A percentile compares a stretch with the other conserved stretches of the same genome.
These are phyloP conservation scores for Wickerhamiella spandovensis DNA, from an alignment of 805 yeast species.

Conservation along the genomic window DNA sequence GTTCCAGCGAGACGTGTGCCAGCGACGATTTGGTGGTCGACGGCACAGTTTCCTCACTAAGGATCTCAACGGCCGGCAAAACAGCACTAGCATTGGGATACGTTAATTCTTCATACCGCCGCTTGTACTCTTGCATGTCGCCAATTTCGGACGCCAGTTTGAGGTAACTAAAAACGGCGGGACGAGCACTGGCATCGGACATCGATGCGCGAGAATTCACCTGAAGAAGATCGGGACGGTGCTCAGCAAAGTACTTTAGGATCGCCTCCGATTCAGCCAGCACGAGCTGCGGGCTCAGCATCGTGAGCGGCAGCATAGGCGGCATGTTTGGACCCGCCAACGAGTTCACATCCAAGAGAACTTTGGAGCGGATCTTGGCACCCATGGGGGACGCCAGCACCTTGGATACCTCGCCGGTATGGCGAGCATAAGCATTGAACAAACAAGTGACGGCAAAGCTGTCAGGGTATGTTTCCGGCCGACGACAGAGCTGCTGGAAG, in stretches of 20 bases:
- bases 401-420: conserved; percentile 19
- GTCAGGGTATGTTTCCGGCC: conserved; percentile 19
- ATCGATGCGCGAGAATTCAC: conserved; percentile 29
- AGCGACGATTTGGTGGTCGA: background rate
- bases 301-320: conserved; percentile 57
- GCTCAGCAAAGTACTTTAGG: conserved; percentile 41
- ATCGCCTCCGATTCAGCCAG: conserved; percentile 69
- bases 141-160: conserved; percentile 32
- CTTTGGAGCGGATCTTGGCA: conserved; percentile 17
- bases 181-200: conserved; percentile 2
- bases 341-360: conserved; percentile 11
- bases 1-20: conserved; percentile 6
- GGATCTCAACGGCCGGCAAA: background rate
- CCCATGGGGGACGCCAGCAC: conserved; percentile 21
- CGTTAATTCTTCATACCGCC: conserved; percentile 24
- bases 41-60: background rate
- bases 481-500: conserved; percentile 20
- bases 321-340: conserved; percentile 23
- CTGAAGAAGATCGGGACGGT: conserved; percentile 33
- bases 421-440: conserved; percentile 23
- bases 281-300: conserved; percentile 31
- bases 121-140: conserved; percentile 26
- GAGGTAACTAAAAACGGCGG: conserved; percentile 30
- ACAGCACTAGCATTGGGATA: conserved; percentile 1
- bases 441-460: conserved; percentile 21